Evolutionary conservation across 257 asterid genomes (phyloP).

Genomic region (Solanum sparsipilum): DNA sequence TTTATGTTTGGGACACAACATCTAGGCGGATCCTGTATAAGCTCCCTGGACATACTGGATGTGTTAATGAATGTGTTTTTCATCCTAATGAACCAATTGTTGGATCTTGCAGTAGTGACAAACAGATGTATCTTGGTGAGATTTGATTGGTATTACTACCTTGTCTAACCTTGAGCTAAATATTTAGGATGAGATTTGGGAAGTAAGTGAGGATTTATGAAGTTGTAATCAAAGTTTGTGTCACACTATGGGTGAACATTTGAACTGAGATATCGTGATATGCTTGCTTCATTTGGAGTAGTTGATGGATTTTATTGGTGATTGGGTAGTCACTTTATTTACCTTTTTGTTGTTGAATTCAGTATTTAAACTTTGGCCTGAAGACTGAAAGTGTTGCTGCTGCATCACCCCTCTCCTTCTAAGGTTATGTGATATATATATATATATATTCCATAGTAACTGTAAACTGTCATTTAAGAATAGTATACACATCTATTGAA

Average conservation of each 20-base stretch:
- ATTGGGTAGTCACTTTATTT: not conserved
- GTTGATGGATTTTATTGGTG: not conserved
- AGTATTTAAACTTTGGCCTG: not conserved
- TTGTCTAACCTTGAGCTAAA: not conserved
- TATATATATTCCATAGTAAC: not conserved
- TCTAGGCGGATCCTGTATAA: conserved; percentile 75
- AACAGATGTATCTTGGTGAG: conserved; percentile 91
- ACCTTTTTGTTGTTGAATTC: not conserved
- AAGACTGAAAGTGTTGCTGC: not conserved
- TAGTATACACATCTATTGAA: not conserved
- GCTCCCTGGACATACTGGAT: conserved; percentile 94
- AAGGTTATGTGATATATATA: not conserved
- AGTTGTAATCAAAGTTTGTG: not conserved
- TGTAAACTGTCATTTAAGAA: not conserved
- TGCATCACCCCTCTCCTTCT: not conserved
- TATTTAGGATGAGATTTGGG: not conserved
- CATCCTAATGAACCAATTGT: conserved; percentile 82
- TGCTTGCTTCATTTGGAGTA: not conserved
- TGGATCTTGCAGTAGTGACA: conserved; percentile 97
- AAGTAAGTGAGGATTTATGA: not conserved
- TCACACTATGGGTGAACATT: not conserved
- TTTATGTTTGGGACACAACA: conserved; percentile 90
- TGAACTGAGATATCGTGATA: not conserved
- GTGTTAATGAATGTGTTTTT: conserved; percentile 77
- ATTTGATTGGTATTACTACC: conserved; percentile 19